Base-by-base conservation (phyloP, 1,284 basidiomycete species). In the Malassezia globosa region DNA sequence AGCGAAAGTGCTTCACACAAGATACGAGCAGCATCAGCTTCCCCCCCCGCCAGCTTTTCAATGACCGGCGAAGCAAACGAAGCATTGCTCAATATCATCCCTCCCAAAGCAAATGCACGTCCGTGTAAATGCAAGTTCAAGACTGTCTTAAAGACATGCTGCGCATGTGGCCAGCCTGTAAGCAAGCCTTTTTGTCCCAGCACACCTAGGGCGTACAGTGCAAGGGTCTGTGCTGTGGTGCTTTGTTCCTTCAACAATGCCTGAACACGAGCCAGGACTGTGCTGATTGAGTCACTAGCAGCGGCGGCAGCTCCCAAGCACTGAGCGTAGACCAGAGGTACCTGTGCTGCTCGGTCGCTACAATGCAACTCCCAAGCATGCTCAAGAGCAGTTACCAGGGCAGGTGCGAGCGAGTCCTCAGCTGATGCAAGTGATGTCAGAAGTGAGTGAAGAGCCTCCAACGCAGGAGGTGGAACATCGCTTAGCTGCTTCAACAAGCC, bases 1-100 rank as follows among this genome's bases (percentile, higher is more conserved):
- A 96, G 86, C 0, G 85, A 84, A 47, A 95, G 89, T 47, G 95
- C 85, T 77, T 97, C 94, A 74, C 95, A 95, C 33, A 52, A 13
- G n/a, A 39, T 25, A 7, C 36, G 44, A 31, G 96, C 76, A 10
- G 90, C 86, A 63, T 16, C 19, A 13, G 19, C 24, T 10, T 35
- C 36, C 3, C 29, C 40, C 25, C 21, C 14, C 3, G 31, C 36
- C 10, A 43, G 25, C 19, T 22, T 27, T 10, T 34, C 26, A 6
- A 37, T 22, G 1, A 43, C 7, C 0, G 37, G 22, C n/a, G 35
- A 13, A 7, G 24, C 21, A 21, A 35, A 24, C 14, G 82, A 79
- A 13, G 89, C 76, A 53, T 87, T 87, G 2, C 90, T 90, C 26
- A 94, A 87, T 5, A 90, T 84, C 56, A 99, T 86, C 70, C 94